phyloP scores from a whole-genome alignment of 2,329 filamentous ascomycete genomes.

The Epichloe baconii region DNA sequence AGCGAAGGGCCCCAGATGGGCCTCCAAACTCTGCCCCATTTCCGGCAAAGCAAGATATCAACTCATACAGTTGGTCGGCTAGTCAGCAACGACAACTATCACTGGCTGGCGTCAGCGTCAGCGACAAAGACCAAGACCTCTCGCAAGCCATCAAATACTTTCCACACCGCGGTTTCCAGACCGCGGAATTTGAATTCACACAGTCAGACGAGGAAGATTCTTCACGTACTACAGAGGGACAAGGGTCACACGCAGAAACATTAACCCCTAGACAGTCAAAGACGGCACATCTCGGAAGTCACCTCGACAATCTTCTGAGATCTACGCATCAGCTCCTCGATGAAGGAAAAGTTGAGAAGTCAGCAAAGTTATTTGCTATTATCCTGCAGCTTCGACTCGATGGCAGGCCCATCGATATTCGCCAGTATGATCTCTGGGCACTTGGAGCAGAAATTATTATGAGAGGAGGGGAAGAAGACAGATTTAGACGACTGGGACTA shows the following conservation, averaged over 20 bases:
- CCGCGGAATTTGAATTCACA: background rate
- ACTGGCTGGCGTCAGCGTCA: conserved; percentile 40
- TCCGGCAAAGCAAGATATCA: conserved; percentile 26
- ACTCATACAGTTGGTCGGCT: conserved; percentile 42
- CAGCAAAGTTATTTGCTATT: conserved; percentile 62
- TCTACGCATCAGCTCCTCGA: conserved; percentile 62
- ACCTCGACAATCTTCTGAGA: conserved; percentile 54
- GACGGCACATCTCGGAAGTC: conserved; percentile 20
- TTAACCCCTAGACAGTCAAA: conserved; percentile 5
- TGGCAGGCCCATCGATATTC: conserved; percentile 47
- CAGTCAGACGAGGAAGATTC: conserved; percentile 34
- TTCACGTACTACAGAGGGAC: background rate
- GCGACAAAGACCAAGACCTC: conserved; percentile 30
- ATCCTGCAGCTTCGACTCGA: conserved; percentile 43
- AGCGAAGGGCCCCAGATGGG: background rate
- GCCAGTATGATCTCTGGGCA: conserved; percentile 61
- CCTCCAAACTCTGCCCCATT: conserved; percentile 10
- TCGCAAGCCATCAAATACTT: conserved; percentile 30
- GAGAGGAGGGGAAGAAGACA: conserved; percentile 34
- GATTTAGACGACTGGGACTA: background rate
- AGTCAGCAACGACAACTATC: conserved; percentile 38
- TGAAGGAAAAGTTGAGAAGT: conserved; percentile 55
- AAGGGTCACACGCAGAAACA: background rate
- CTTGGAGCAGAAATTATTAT: conserved; percentile 77
- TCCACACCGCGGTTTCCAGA: conserved; percentile 31